Base-by-base conservation (phyloP, 495 filamentous ascomycete genomes). In the Aspergillus hancockii region DNA sequence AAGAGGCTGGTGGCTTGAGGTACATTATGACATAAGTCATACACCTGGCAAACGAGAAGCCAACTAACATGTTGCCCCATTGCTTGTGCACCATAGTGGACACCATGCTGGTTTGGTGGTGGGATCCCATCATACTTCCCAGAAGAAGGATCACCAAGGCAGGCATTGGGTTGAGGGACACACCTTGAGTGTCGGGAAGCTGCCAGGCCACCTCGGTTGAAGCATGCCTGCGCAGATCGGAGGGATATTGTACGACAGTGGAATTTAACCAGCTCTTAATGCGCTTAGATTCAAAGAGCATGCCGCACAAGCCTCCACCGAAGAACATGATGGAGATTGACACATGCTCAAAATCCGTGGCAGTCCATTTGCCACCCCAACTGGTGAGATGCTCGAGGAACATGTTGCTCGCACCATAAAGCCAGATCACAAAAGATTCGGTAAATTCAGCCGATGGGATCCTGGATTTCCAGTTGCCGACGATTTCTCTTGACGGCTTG, bases 321-420 rank as follows among this genome's bases (percentile, higher is more conserved):
- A 97, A 89, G 77, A 98, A 98, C 77, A 98, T 85, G 41, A 97
- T 78, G 0, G 93, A 90, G 65, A 98, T 97, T 7, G 91, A 94
- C 49, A 95, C 78, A 69, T 98, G 94, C 76, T 98, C 92, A 6
- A 98, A 75, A 71, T 98, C 94, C 34, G 86, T 82, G 16, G 91
- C 68, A 57, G 80, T 85, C 87, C 91, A 98, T 40, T 74, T 79
- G 8, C 77, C 70, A 28, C 89, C 91, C 79, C 83, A 85, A 50
- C 77, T 83, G 38, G 84, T 83, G 40, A 98, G 81, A 69, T 96
- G 94, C 72, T 98, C 94, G 36, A 98, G 77, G 72, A 95, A 97
- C 52, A 98, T 86, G 71, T 98, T 98, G 47, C 88, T 92, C 3
- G 83, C 76, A 28, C 94, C 93, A 69, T 97, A 98, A 28, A 88